Base-by-base conservation (phyloP, 2,329 filamentous ascomycete species). In the Kalmusia sp. region DNA sequence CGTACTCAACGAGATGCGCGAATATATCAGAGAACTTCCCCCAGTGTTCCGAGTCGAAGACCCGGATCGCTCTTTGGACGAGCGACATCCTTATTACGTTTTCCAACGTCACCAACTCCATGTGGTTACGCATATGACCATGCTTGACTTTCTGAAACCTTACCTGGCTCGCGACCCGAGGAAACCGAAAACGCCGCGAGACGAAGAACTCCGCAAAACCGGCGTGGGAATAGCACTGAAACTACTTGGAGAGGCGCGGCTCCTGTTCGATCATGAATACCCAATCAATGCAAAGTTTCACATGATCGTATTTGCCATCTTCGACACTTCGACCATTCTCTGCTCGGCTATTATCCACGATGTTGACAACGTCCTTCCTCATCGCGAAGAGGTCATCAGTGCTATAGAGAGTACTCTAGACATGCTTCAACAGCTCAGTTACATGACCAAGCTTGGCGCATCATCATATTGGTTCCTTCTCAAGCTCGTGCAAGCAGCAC, bases 261-360 rank as follows among this genome's bases (percentile, higher is more conserved):
- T 64, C 12, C 73, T 82, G 8, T 80, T 82, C 46, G 67, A 79
- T 15, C 71, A 77, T 30, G 70, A 78, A 7, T 79, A 75, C 41
- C 79, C 79, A 0, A 67, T 77, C 11, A 79, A 82, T 38, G 74
- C 77, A 5, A 81, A 79, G 30, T 82, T 81, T 35, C 79, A 82
- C 56, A 75, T 80, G 46, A 76, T 80, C 5, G 68, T 80, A 0
- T 84, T 83, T 51, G 72, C 74, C 37, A 77, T 82, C 27, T 84
- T 84, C 40, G 80, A 84, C 54, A 81, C 79, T 0, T 76, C 80
- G 0, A 79, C 81, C 0, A 70, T 81, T 15, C 63, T 83, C 4
- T 83, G 79, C 67, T 83, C 81, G 0, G 77, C 80, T 2, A 69
- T 84, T 6, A 73, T 82, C 4, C 81, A 84, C 53, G 82, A 84